phyloP scores from a whole-genome alignment of 2,329 filamentous ascomycete species.

The Paecilomyces variotii region DNA sequence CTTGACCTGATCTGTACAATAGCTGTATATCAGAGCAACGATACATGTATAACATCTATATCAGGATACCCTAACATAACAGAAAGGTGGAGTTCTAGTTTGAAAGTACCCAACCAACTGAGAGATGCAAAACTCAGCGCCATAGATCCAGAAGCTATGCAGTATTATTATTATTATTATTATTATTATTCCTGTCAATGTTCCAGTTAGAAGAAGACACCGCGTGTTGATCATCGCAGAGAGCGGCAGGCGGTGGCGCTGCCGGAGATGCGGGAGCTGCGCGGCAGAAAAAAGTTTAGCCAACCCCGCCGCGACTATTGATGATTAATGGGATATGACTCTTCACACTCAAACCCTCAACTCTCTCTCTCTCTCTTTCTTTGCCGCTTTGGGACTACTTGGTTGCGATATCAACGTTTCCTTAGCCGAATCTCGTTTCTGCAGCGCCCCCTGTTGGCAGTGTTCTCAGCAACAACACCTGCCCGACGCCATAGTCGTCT shows the following conservation, averaged over 20 bases:
- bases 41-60: background rate
- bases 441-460: background rate
- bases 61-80: background rate
- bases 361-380: background rate
- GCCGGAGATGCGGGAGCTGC: conserved; percentile 4
- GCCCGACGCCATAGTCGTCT: background rate
- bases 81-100: background rate
- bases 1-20: background rate
- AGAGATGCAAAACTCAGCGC: background rate
- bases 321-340: background rate
- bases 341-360: background rate
- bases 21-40: background rate
- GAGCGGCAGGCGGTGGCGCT: background rate
- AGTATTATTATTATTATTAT: background rate
- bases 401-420: background rate
- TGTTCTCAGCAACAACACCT: background rate
- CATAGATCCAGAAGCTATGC: too few species aligned
- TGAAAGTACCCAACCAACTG: background rate
- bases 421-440: background rate
- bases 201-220: too few species aligned
- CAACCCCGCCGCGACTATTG: conserved; percentile 13
- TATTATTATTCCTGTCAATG: too few species aligned
- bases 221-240: background rate
- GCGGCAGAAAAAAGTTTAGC: conserved; percentile 22
- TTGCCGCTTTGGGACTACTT: background rate